Evolutionary conservation across 805 yeast species (phyloP), one percentile per base, ranked within the genome.

Genomic region (Komagataella ulmi): DNA sequence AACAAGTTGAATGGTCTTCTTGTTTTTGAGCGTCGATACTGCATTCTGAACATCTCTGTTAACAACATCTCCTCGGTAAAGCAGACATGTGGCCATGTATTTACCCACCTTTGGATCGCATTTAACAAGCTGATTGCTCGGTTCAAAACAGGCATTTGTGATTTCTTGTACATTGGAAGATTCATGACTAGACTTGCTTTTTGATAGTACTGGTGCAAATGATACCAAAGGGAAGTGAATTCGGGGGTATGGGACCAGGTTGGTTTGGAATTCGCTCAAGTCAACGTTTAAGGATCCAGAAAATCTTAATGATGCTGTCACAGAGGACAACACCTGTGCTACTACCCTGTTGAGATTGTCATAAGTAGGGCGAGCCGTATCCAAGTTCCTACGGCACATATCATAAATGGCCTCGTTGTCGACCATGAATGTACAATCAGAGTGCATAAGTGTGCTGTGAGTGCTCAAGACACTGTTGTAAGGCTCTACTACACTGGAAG

Each of bases 371-470:
- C 96, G 84, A 49, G 90, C 71, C 58, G 88, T 88, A 65, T 84
- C 95, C 67, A 88, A 76, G 72, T 85, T 85, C 67, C 88, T 84
- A 63, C 90, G 86, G 72, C 96, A 88, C 83, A 88, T 88, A 65
- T 88, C 96, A 69, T 88, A 88, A 61, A 88, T 88, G 49, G 96
- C 96, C 72, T 88, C 96, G 70, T 88, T 88, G 70, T 88, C 96
- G 56, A 88, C 95, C 95, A 88, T 88, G 65, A 88, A 88, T 19
- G 96, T 88, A 78, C 95, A 87, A 75, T 88, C 96, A 44, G 96
- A 88, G 71, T 88, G 95, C 72, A 88, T 96, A 67, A 88, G 76
- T 53, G 96, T 88, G 51, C 95, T 83, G 69, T 88, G 96, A 45
- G 96, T 88, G 53, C 96, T 84, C 70, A 88, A 76, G 49, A 88